Evolutionary conservation across 352 stramenopile species (phyloP).

Genomic region (Nothophytophthora sp.): DNA sequence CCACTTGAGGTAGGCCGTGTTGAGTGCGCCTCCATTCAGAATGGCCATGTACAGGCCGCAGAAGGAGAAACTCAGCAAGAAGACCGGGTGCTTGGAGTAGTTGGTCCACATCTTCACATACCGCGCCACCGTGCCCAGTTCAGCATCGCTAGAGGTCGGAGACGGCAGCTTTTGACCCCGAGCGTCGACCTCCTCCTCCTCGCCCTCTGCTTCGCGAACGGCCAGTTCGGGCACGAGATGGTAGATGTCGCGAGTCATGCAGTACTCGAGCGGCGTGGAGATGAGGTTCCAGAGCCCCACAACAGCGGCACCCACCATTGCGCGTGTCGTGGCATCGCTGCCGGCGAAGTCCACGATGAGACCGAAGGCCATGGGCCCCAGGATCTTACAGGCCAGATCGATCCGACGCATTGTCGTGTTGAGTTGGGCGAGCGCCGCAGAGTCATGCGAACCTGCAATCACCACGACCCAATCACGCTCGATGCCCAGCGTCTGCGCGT

Average conservation of each 20-base stretch:
- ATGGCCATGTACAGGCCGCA: slow-evolving; percentile 66
- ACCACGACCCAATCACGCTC: slow-evolving; percentile 91
- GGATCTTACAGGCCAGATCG: slow-evolving; percentile 79
- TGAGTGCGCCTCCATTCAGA: slow-evolving; percentile 42
- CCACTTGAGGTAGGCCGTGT: slow-evolving; percentile 68
- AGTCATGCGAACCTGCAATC: slow-evolving; percentile 52
- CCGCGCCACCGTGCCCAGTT: slow-evolving; percentile 15
- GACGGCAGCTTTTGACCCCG: slow-evolving; percentile 9
- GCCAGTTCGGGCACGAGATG: slow-evolving; percentile 46
- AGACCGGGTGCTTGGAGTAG: slow-evolving; percentile 56
- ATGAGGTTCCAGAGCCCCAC: slow-evolving; percentile 83
- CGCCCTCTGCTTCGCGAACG: slow-evolving; percentile 27
- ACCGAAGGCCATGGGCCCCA: slow-evolving; percentile 72
- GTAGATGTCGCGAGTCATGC: slow-evolving; percentile 74
- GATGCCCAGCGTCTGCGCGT: slow-evolving; percentile 75
- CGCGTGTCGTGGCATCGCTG: slow-evolving; percentile 53
- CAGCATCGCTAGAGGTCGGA: slow-evolving; percentile 6
- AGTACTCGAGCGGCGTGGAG: slow-evolving; percentile 76
- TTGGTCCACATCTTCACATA: slow-evolving; percentile 44
- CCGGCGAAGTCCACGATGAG: slow-evolving; percentile 83
- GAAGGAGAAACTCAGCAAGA: slow-evolving; percentile 55
- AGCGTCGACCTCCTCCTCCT: slow-evolving; percentile 9
- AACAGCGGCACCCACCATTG: slow-evolving; percentile 59
- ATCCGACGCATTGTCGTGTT: slow-evolving; percentile 86
- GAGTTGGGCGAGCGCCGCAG: slow-evolving; percentile 45